These are phyloP conservation scores for Mucor racemosus DNA, from an alignment of 371 early-diverging fungal species.

Conservation along the genomic window DNA sequence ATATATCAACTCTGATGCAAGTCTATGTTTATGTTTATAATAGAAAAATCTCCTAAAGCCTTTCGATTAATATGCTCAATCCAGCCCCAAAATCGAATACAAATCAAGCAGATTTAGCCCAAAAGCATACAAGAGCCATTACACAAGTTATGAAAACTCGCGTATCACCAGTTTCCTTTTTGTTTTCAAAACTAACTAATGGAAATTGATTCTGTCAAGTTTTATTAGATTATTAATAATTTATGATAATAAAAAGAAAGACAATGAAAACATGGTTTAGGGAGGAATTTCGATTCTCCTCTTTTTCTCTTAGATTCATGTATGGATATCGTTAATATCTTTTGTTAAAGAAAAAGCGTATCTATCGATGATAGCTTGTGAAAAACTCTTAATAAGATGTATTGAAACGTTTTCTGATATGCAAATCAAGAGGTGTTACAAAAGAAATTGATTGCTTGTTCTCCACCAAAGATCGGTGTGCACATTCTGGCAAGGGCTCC, in stretches of 20 bases:
- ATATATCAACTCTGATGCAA: no score
- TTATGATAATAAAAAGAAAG: background rate
- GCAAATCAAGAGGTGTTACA: background rate
- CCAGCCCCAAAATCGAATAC: no score
- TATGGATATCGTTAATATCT: no score
- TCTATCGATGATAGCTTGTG: background rate
- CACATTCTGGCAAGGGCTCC: constrained; percentile 8
- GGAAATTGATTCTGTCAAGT: background rate
- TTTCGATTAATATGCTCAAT: no score
- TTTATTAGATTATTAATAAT: background rate
- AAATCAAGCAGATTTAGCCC: no score
- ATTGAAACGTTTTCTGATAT: no score
- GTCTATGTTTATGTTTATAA: no score
- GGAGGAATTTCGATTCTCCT: no score
- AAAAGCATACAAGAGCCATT: background rate
- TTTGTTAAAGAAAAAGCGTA: background rate
- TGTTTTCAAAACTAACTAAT: background rate
- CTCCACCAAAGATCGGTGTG: constrained; percentile 1
- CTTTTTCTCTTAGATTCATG: no score
- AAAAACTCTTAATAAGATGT: background rate
- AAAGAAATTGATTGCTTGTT: background rate
- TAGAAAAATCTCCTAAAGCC: no score
- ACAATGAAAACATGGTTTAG: no score
- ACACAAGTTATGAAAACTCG: background rate
- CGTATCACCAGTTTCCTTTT: background rate